These are phyloP conservation scores for Debaryomyces sp. DNA, from an alignment of 1,139 yeast genomes.

Conservation along the genomic window DNA sequence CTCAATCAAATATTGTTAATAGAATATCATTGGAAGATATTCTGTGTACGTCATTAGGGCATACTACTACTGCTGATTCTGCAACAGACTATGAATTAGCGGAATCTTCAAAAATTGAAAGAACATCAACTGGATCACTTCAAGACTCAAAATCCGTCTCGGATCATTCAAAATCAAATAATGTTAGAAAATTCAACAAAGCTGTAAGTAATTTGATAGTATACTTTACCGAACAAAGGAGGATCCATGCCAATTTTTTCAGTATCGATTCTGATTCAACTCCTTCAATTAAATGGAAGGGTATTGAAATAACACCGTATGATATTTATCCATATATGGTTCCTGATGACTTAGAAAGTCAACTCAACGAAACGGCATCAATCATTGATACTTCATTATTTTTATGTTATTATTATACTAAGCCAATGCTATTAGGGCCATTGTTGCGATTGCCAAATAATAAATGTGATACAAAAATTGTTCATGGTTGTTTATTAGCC, in stretches of 20 bases:
- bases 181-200: slow-evolving; percentile 32
- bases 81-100: slow-evolving; percentile 29
- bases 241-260: slow-evolving; percentile 46
- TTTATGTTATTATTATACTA: slow-evolving; percentile 66
- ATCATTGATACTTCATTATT: slow-evolving; percentile 78
- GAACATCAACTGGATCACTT: slow-evolving; percentile 9
- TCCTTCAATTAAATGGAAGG: slow-evolving; percentile 47
- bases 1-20: slow-evolving; percentile 29
- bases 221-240: slow-evolving; percentile 56
- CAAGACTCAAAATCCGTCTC: slow-evolving; percentile 11
- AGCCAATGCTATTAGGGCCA: slow-evolving; percentile 80
- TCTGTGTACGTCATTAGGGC: slow-evolving; percentile 17
- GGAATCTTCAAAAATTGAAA: slow-evolving; percentile 9
- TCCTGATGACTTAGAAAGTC: slow-evolving; percentile 9
- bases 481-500: slow-evolving; percentile 52
- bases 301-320: slow-evolving; percentile 39
- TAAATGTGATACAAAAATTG: slow-evolving; percentile 67
- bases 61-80: slow-evolving; percentile 26
- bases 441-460: slow-evolving; percentile 73
- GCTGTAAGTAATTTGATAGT: slow-evolving; percentile 58
- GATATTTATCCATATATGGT: slow-evolving; percentile 37
- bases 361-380: slow-evolving; percentile 35
- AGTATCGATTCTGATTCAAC: slow-evolving; percentile 23
- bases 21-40: slow-evolving; percentile 31
- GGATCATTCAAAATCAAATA: slow-evolving; percentile 22